Evolutionary conservation across 306 rosid genomes (phyloP), one percentile per base, ranked within the genome.

Genomic region (Sesbania bispinosa): DNA sequence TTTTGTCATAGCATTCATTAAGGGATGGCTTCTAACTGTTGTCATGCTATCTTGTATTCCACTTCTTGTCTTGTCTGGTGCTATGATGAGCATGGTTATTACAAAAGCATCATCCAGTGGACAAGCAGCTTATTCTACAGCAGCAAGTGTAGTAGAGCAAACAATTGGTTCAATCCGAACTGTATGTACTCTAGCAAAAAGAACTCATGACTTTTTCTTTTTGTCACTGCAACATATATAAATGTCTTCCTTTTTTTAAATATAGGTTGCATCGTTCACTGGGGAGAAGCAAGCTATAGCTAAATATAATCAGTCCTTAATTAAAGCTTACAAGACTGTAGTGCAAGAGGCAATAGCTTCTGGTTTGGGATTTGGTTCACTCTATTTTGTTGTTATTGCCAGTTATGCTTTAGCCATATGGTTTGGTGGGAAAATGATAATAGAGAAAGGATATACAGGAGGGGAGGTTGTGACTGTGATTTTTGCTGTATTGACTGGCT

Each of bases 111-210:
- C 92, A 4, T 76, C 87, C 20, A 75, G 50, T 2, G 96, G 98
- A 64, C 96, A 88, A 79, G 26, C 72, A 27, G 88, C 93, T 30
- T 89, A 92, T 87, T 83, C 91, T 4, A 41, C 15, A 50, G 97
- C 88, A 27, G 96, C 89, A 69, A 87, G 10, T 57, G 84, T 89
- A 20, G 97, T 84, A 4, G 96, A 87, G 77, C 91, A 87, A 75
- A 89, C 96, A 21, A 85, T 92, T 4, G 84, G 97, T 62, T 88
- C 96, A 0, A 85, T 92, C 38, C 53, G 87, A 87, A 92, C 97
- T 13, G 97, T 92, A 85, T 5, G 89, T 35, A 43, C 11, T 13
- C 63, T 38, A 4, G 27, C 65, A 7, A 10, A 64, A 68, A 24
- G 1, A 74, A 51, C 38, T 62, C 38, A n/a, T 54, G 1, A 10